A percentile compares a stretch with the other conserved stretches of the same genome.
Evolutionary conservation across 2,329 filamentous ascomycete genomes (phyloP).

Genomic region (Cercospora canescens): DNA sequence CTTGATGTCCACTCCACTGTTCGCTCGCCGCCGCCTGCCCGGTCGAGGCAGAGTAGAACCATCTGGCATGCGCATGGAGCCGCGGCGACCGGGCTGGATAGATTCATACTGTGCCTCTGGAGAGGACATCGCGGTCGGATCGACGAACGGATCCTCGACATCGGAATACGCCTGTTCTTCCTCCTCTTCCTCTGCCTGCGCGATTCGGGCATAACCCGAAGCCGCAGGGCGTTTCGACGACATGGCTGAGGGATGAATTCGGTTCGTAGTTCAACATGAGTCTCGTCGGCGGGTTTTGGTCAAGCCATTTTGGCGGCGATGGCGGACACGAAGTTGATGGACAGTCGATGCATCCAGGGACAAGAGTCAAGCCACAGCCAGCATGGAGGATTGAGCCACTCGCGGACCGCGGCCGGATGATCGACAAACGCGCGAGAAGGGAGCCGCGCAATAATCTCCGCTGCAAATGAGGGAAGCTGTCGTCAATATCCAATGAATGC

Average conservation of each 20-base stretch:
- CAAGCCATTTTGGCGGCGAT: background rate
- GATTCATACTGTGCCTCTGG: conserved; percentile 44
- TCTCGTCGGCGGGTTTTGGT: background rate
- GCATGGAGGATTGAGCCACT: background rate
- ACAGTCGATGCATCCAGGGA: background rate
- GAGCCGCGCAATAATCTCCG: conserved; percentile 11
- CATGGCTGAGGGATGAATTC: conserved; percentile 24
- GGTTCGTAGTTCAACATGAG: background rate
- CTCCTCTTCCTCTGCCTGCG: conserved; percentile 53
- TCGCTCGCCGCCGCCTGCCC: conserved; percentile 61
- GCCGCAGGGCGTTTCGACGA: conserved; percentile 42
- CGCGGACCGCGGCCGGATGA: background rate
- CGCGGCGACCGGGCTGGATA: conserved; percentile 46
- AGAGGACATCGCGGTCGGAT: conserved; percentile 36
- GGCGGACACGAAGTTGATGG: background rate
- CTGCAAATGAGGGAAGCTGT: conserved; percentile 17
- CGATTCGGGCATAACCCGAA: conserved; percentile 54
- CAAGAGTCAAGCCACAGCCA: conserved; percentile 1
- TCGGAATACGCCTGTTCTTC: conserved; percentile 41
- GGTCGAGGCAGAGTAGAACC: conserved; percentile 36
- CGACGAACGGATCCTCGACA: conserved; percentile 40
- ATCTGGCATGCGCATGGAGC: conserved; percentile 44
- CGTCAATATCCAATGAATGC: background rate
- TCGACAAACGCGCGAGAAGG: background rate
- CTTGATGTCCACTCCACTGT: conserved; percentile 93